phyloP scores from a whole-genome alignment of 2,329 filamentous ascomycete genomes.

The Colletotrichum limetticola region DNA sequence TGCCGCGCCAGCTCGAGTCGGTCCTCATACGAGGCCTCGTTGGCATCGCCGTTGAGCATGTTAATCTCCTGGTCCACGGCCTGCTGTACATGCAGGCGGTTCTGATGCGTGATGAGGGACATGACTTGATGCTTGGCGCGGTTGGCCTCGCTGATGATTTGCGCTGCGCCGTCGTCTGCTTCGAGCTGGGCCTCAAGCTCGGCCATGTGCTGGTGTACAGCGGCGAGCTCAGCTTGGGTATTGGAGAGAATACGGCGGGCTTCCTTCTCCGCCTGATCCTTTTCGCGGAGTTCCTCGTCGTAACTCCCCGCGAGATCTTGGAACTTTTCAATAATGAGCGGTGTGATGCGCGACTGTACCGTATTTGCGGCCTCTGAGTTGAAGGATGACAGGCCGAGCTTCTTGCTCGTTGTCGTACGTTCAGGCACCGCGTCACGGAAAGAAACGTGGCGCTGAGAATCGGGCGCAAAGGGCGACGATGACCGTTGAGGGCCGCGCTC shows the following conservation, averaged over 20 bases:
- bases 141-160: conserved; percentile 63
- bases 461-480: conserved; percentile 76
- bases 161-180: conserved; percentile 62
- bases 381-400: conserved; percentile 53
- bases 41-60: conserved; percentile 57
- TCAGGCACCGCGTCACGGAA: conserved; percentile 63
- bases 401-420: conserved; percentile 48
- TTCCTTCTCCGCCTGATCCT: conserved; percentile 75
- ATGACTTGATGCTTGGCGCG: conserved; percentile 59
- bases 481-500: conserved; percentile 77
- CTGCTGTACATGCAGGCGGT: conserved; percentile 62
- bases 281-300: conserved; percentile 80
- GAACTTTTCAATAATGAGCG: conserved; percentile 77
- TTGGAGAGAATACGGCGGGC: conserved; percentile 73
- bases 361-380: conserved; percentile 75
- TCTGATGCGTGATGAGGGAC: conserved; percentile 63
- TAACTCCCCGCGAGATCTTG: conserved; percentile 76
- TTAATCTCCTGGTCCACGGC: conserved; percentile 62
- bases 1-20: conserved; percentile 68
- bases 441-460: conserved; percentile 66
- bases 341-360: conserved; percentile 75
- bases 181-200: conserved; percentile 67
- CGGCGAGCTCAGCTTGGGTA: conserved; percentile 74
- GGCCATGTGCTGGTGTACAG: conserved; percentile 67
- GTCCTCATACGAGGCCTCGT: conserved; percentile 62